Evolutionary conservation across 108 stramenopile species (phyloP).

Genomic region (Mediolabrus comicus): DNA sequence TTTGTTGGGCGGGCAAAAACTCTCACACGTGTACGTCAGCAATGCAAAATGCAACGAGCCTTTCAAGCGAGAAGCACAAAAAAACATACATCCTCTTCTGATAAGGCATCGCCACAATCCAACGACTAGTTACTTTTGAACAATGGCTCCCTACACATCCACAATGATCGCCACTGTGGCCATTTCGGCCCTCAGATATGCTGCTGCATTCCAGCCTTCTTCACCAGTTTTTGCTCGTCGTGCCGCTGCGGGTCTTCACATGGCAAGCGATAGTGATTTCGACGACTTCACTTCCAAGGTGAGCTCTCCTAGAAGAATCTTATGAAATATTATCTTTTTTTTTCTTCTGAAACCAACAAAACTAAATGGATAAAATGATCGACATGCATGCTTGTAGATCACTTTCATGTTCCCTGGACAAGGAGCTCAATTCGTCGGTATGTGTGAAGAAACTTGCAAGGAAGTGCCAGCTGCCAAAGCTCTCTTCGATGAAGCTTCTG

Average conservation of each 20-base stretch:
- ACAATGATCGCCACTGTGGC: conserved; percentile 37
- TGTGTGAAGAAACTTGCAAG: conserved; percentile 81
- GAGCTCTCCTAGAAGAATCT: conserved; percentile 2
- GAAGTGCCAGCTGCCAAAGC: conserved; percentile 92
- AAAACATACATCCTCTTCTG: not conserved
- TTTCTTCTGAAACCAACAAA: not conserved
- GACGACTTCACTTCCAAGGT: conserved; percentile 83
- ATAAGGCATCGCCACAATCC: too few species aligned
- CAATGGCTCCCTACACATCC: conserved; percentile 36
- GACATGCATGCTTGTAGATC: conserved; percentile 25
- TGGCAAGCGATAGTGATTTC: conserved; percentile 82
- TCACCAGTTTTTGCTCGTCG: conserved; percentile 48
- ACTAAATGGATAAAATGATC: not conserved
- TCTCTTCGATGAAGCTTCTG: conserved; percentile 93
- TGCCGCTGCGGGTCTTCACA: conserved; percentile 14
- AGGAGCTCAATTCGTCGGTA: conserved; percentile 91
- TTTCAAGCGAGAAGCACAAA: not conserved
- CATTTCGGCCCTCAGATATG: conserved; percentile 29
- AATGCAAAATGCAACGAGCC: not conserved
- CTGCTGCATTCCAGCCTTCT: conserved; percentile 60
- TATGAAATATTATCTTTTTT: not conserved
- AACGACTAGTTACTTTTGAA: not conserved
- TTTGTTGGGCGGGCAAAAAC: too few species aligned
- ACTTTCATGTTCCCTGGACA: conserved; percentile 97
- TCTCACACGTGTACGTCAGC: not conserved